phyloP scores from a whole-genome alignment of 495 filamentous ascomycete species.

The Neurospora sp. region DNA sequence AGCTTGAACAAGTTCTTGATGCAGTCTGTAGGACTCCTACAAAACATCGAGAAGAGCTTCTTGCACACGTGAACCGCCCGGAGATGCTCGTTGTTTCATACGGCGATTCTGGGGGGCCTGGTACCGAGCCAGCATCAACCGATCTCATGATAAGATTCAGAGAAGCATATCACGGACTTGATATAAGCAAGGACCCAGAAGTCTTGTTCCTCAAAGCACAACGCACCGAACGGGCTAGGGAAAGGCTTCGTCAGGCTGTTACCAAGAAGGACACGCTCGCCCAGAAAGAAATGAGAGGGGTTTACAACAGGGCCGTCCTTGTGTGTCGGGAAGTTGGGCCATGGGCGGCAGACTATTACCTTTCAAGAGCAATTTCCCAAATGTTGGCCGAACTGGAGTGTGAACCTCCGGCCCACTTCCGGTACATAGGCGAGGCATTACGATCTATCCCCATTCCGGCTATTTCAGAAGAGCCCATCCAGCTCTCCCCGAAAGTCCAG shows the following conservation, averaged over 20 bases:
- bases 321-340: slow-evolving; percentile 59
- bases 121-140: slow-evolving; percentile 7
- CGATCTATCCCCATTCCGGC: slow-evolving; percentile 28
- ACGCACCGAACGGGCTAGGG: slow-evolving; percentile 22
- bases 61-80: slow-evolving; percentile 59
- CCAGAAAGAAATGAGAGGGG: slow-evolving; percentile 49
- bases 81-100: slow-evolving; percentile 46
- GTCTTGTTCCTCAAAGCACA: slow-evolving; percentile 41
- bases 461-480: slow-evolving; percentile 11
- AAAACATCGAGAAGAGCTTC: slow-evolving; percentile 59
- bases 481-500: slow-evolving; percentile 44
- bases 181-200: slow-evolving; percentile 63
- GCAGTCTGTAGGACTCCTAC: slow-evolving; percentile 63
- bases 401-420: slow-evolving; percentile 13
- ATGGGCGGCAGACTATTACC: slow-evolving; percentile 66
- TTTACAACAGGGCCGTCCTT: slow-evolving; percentile 39
- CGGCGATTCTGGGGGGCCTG: slow-evolving; percentile 2
- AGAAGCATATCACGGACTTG: slow-evolving; percentile 32
- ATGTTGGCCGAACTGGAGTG: slow-evolving; percentile 22
- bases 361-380: slow-evolving; percentile 44
- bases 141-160: slow-evolving; percentile 25
- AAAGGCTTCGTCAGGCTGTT: slow-evolving; percentile 38
- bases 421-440: slow-evolving; percentile 49
- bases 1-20: slow-evolving; percentile 67
- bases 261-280: slow-evolving; percentile 50